Conservation (phyloP, 192 early-diverging fungal genomes). For the Mortierella claussenii region DNA sequence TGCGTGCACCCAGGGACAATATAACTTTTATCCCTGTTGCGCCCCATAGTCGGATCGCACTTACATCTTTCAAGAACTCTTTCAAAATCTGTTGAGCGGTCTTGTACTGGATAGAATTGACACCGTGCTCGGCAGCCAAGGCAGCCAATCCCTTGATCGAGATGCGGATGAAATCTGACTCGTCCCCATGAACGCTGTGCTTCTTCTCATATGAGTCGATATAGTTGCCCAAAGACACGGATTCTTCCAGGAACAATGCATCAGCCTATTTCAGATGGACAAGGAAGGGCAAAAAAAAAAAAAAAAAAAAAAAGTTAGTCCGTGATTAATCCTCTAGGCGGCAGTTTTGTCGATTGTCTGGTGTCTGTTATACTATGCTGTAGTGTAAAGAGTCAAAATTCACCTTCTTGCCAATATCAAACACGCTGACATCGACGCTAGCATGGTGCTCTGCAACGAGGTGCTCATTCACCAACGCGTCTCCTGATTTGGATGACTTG, state of each 20-base stretch:
- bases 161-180: conserved; percentile 40
- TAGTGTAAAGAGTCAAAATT: not conserved
- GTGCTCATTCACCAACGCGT: conserved; percentile 47
- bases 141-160: conserved; percentile 44
- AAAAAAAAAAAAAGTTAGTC: no score
- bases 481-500: conserved; percentile 42
- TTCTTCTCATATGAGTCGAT: conserved; percentile 33
- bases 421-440: conserved; percentile 44
- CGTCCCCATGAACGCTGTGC: conserved; percentile 13
- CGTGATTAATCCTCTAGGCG: no score
- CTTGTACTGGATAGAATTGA: conserved; percentile 46
- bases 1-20: not conserved
- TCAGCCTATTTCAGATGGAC: conserved; percentile 20
- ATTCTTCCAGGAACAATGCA: conserved; percentile 52
- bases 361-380: no score
- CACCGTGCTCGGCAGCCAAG: conserved; percentile 38
- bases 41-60: no score
- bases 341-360: no score
- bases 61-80: conserved; percentile 44
- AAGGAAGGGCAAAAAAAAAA: not conserved
- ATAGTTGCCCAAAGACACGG: conserved; percentile 39
- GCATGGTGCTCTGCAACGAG: conserved; percentile 44
- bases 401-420: conserved; percentile 45
- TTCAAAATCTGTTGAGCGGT: conserved; percentile 41
- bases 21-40: no score